Evolutionary conservation across 345 rosid species (phyloP).

Genomic region (Cardiospermum halicacabum): DNA sequence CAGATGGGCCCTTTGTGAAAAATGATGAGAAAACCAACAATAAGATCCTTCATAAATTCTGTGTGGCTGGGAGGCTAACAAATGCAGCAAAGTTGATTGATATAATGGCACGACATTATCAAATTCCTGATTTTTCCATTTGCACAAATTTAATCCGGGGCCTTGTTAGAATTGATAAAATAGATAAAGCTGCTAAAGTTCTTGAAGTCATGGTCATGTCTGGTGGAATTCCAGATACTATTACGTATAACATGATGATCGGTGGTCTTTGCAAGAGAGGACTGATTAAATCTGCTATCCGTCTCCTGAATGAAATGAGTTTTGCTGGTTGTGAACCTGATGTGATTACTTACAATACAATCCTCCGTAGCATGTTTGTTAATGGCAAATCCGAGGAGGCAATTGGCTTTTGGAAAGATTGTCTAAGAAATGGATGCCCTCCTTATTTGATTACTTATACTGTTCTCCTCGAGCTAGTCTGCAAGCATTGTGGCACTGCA

Average conservation of each 20-base stretch:
- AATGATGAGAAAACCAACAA: constrained; percentile 64
- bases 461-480: constrained; percentile 68
- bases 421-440: constrained; percentile 64
- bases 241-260: constrained; percentile 75
- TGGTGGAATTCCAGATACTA: constrained; percentile 75
- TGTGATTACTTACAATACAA: constrained; percentile 68
- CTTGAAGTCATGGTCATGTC: constrained; percentile 74
- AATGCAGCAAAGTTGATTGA: constrained; percentile 58
- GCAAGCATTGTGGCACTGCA: constrained; percentile 58
- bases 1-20: constrained; percentile 44
- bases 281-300: constrained; percentile 43
- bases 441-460: constrained; percentile 66
- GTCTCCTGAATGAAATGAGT: constrained; percentile 68
- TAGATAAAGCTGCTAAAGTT: constrained; percentile 55
- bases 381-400: constrained; percentile 54
- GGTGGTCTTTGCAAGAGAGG: constrained; percentile 69
- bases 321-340: constrained; percentile 77
- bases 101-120: constrained; percentile 66
- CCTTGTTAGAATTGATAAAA: constrained; percentile 38
- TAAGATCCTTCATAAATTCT: constrained; percentile 48
- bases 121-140: constrained; percentile 69
- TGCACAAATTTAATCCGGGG: constrained; percentile 75
- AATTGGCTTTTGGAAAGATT: constrained; percentile 62
- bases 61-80: constrained; percentile 48
- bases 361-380: constrained; percentile 63